These are phyloP conservation scores for Myxozyma neotropica DNA, from an alignment of 805 yeast genomes.

Conservation along the genomic window DNA sequence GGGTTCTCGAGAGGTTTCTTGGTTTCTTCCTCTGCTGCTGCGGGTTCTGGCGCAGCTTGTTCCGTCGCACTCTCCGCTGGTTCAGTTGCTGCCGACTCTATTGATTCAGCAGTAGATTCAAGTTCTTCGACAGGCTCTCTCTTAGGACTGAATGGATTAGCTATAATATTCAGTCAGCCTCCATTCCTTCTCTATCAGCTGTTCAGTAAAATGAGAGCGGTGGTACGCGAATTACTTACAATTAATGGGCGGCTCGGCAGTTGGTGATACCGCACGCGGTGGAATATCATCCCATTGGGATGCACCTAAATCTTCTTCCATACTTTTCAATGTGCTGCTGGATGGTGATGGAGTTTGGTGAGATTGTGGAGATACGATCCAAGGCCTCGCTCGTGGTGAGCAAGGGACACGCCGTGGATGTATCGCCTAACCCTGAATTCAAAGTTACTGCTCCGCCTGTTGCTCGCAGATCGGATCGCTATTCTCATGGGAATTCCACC, in stretches of 20 bases:
- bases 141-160: neutral
- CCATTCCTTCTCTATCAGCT: too few species aligned
- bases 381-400: neutral
- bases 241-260: conserved; percentile 13
- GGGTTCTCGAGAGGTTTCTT: conserved; percentile 1
- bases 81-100: neutral
- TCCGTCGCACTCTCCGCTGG: neutral
- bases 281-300: conserved; percentile 35
- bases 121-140: conserved; percentile 15
- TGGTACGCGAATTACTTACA: too few species aligned
- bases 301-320: conserved; percentile 31
- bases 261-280: conserved; percentile 3
- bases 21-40: neutral
- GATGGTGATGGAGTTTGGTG: too few species aligned
- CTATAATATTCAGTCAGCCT: neutral
- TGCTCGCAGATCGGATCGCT: neutral
- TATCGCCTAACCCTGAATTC: neutral
- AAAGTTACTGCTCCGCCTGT: neutral
- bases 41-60: too few species aligned
- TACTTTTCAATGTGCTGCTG: neutral
- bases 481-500: too few species aligned
- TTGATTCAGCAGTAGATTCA: conserved; percentile 1
- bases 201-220: too few species aligned
- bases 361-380: neutral
- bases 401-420: neutral